Evolutionary conservation across 2,329 filamentous ascomycete genomes (phyloP).

Genomic region (Pestalotiopsis sp.): DNA sequence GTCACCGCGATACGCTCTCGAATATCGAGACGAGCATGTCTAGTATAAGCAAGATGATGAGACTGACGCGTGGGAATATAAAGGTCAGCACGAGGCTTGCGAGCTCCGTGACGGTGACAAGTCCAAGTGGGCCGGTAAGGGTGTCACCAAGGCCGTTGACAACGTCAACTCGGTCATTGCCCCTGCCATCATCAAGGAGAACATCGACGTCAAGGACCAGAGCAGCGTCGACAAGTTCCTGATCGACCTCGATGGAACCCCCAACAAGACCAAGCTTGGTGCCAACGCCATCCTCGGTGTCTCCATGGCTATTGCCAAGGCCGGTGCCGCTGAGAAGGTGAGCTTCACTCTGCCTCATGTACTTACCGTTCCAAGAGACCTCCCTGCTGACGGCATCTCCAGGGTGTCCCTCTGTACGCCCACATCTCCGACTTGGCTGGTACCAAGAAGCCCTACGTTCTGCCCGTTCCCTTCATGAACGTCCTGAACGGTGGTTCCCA

Average conservation of each 20-base stretch:
- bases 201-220: slow-evolving; percentile 85
- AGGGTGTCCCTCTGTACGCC: slow-evolving; percentile 82
- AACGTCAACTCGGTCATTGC: slow-evolving; percentile 84
- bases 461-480: slow-evolving; percentile 92
- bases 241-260: slow-evolving; percentile 79
- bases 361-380: background rate
- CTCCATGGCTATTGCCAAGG: slow-evolving; percentile 82
- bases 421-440: slow-evolving; percentile 86
- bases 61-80: slow-evolving; percentile 22
- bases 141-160: slow-evolving; percentile 81
- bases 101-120: slow-evolving; percentile 92
- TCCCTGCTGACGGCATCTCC: slow-evolving; percentile 6
- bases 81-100: slow-evolving; percentile 86
- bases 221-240: slow-evolving; percentile 82
- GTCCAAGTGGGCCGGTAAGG: slow-evolving; percentile 83
- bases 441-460: slow-evolving; percentile 89
- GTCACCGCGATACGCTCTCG: slow-evolving; percentile 26
- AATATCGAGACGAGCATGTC: slow-evolving; percentile 27
- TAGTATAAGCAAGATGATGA: slow-evolving; percentile 11
- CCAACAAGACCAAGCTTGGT: slow-evolving; percentile 86
- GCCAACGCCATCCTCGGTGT: slow-evolving; percentile 90
- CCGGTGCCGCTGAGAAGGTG: slow-evolving; percentile 84
- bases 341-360: slow-evolving; percentile 11
- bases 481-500: slow-evolving; percentile 92
- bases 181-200: slow-evolving; percentile 80